Evolutionary conservation across 345 rosid genomes (phyloP), one percentile per base, ranked within the genome.

Genomic region (Geranium brycei): DNA sequence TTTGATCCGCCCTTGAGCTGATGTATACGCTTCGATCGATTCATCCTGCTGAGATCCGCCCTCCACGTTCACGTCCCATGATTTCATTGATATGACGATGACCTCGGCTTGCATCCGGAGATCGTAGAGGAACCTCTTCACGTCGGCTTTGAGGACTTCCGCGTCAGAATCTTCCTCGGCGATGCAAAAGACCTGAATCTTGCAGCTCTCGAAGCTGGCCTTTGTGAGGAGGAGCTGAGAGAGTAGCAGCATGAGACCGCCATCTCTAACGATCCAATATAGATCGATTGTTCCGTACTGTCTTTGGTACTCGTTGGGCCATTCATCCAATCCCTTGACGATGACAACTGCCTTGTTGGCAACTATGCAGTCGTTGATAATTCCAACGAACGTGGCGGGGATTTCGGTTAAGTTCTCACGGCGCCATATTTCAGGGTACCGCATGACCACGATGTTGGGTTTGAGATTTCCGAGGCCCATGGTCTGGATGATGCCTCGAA

Each of bases 71-170:
- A 69, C 74, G 64, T 95, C 97, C 97, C 99, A 91, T 7, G 99
- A 91, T 68, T 81, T 95, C 91, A 95, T 87, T 5, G 99, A 75
- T 66, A 95, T 76, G 4, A 95, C 97, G 13, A 95, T 91, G 19
- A 95, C 99, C 82, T 91, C 97, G 1, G 97, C 97, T 8, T 91
- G 99, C 99, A 95, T 95, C 60, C 99, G 85, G 7, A 95, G 99
- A 80, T 95, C 99, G 31, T 95, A 95, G 14, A 91, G 81, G 53
- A 91, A 95, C 78, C 88, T 91, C 82, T 88, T 91, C 53, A 95
- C 99, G n/a, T 95, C 99, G 4, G 96, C 91, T 75, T 91, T 95
- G 56, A 95, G 95, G 7, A 67, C 91, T 73, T 85, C 99, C 0
- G 99, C 99, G 69, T 91, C 96, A n/a, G 96, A 79, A 78, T 91